Percentiles rank a stretch among this genome's conserved stretches.
phyloP scores from a whole-genome alignment of 768 basidiomycete species.

The Auriscalpium orientale region DNA sequence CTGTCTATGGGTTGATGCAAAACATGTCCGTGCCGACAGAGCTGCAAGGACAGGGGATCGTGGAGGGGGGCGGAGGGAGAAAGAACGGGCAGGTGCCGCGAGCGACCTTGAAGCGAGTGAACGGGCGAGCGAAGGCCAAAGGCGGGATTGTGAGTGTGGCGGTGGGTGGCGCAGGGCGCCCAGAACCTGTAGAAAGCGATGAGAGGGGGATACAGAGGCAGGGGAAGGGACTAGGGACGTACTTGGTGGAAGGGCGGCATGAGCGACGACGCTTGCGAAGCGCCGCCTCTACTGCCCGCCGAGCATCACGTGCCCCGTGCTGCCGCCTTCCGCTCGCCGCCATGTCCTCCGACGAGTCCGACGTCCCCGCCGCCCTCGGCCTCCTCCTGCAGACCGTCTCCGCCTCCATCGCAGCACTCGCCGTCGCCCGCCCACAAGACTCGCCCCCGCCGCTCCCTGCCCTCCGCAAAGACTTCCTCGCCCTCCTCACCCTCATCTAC shows the following conservation, averaged over 20 bases:
- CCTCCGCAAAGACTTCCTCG: constrained; percentile 48
- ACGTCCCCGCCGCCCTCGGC: constrained; percentile 2
- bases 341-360: constrained; percentile 26
- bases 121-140: constrained; percentile 16
- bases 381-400: constrained; percentile 16
- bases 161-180: constrained; percentile 28
- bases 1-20: constrained; percentile 3
- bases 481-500: constrained; percentile 53
- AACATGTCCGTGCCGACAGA: not conserved
- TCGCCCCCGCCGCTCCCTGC: constrained; percentile 25
- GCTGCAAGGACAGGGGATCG: not conserved
- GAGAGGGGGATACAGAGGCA: constrained; percentile 11
- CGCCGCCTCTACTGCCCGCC: not conserved
- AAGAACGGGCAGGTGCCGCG: not conserved
- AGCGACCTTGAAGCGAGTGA: constrained; percentile 15
- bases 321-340: not conserved
- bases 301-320: not conserved
- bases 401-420: constrained; percentile 20
- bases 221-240: constrained; percentile 13
- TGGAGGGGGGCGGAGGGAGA: not conserved
- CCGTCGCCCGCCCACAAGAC: constrained; percentile 9
- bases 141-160: constrained; percentile 26
- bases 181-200: constrained; percentile 23
- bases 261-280: not conserved
- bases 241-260: not conserved